Percentiles rank a stretch among this genome's conserved stretches.
phyloP scores from a whole-genome alignment of 2,329 filamentous ascomycete genomes.

The Gnomoniopsis smithogilvyi region DNA sequence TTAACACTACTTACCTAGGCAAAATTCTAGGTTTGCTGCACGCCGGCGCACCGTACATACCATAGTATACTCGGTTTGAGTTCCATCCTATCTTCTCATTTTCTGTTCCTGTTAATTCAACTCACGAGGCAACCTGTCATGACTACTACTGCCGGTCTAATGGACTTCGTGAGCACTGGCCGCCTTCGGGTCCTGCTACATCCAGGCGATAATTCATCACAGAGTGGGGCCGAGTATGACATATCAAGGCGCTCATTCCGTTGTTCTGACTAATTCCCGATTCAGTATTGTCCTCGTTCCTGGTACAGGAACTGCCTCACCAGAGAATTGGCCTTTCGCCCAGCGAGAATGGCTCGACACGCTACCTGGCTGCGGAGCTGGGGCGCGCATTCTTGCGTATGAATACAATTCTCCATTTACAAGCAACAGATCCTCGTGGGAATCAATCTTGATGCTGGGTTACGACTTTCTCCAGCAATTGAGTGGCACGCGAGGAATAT shows the following conservation, averaged over 20 bases:
- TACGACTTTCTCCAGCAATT: background rate
- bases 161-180: background rate
- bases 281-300: background rate
- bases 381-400: background rate
- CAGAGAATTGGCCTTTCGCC: background rate
- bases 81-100: background rate
- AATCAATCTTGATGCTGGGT: background rate
- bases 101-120: background rate
- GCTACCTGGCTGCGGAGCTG: background rate
- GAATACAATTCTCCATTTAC: background rate
- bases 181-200: background rate
- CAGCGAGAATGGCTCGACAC: background rate
- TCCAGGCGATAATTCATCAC: background rate
- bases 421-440: background rate
- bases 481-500: background rate
- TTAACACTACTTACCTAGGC: too few species aligned
- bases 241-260: background rate
- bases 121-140: background rate
- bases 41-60: too few species aligned
- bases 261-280: background rate
- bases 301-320: background rate
- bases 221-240: background rate
- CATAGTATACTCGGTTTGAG: background rate
- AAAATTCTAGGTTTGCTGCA: too few species aligned
- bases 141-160: background rate